phyloP scores from a whole-genome alignment of 495 filamentous ascomycete genomes.

The Penicillium bovifimosum region DNA sequence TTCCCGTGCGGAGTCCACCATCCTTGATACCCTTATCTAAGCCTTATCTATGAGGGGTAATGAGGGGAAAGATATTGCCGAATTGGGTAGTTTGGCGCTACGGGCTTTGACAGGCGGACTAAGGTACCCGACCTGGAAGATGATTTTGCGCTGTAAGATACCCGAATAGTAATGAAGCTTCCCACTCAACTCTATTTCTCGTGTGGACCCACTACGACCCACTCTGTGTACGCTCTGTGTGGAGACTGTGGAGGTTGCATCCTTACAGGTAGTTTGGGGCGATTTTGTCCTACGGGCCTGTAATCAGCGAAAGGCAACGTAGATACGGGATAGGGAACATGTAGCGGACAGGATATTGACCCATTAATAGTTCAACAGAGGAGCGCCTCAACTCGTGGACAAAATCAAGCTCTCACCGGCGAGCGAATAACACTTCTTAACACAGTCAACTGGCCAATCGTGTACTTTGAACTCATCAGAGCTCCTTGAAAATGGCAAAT shows the following conservation, averaged over 20 bases:
- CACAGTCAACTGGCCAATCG: neutral
- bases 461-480: neutral
- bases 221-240: too few species aligned
- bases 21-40: neutral
- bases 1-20: neutral
- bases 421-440: neutral
- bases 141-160: constrained; percentile 1
- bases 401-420: neutral
- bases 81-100: too few species aligned
- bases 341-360: neutral
- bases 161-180: neutral
- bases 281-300: too few species aligned
- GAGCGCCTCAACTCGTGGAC: neutral
- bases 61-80: neutral
- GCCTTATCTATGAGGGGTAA: too few species aligned
- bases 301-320: neutral
- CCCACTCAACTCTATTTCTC: neutral
- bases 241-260: neutral
- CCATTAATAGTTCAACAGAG: neutral
- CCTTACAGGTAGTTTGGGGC: neutral
- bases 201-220: too few species aligned
- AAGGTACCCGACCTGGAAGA: neutral
- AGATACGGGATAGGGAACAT: neutral
- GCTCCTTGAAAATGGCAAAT: neutral
- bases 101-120: neutral